Evolutionary conservation across 805 yeast genomes (phyloP).

Genomic region (Candida manassasensis): DNA sequence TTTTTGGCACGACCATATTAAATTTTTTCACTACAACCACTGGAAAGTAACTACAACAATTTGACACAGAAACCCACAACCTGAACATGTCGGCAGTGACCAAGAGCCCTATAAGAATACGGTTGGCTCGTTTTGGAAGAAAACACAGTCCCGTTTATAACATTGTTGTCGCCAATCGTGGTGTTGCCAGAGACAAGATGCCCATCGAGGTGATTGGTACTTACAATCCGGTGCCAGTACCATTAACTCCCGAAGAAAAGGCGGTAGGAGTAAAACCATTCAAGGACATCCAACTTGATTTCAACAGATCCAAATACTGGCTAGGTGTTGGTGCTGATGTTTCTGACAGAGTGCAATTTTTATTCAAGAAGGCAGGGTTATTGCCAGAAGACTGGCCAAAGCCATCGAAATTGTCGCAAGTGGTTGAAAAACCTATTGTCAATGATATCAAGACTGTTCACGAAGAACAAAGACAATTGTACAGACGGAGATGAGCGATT

Average conservation of each 20-base stretch:
- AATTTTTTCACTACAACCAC: no score
- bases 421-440: conserved; percentile 26
- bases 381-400: conserved; percentile 57
- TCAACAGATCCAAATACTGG: conserved; percentile 91
- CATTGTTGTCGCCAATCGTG: conserved; percentile 78
- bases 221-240: conserved; percentile 77
- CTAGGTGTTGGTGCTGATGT: conserved; percentile 97
- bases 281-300: conserved; percentile 81
- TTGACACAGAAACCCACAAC: no score
- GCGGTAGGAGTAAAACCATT: conserved; percentile 54
- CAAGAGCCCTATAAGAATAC: conserved; percentile 77
- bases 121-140: conserved; percentile 92
- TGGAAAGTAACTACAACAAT: no score
- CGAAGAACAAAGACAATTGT: conserved; percentile 30
- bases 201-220: conserved; percentile 97
- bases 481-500: conserved; percentile 33
- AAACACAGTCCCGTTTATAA: conserved; percentile 83
- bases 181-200: conserved; percentile 74
- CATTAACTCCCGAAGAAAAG: conserved; percentile 58
- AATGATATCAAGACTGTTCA: conserved; percentile 19
- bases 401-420: conserved; percentile 37
- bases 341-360: conserved; percentile 68
- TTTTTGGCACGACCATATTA: no score
- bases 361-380: conserved; percentile 76
- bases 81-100: conserved; percentile 18